These are phyloP conservation scores for Tolypocladium cylindrosporum DNA, from an alignment of 2,329 filamentous ascomycete genomes.

Conservation along the genomic window DNA sequence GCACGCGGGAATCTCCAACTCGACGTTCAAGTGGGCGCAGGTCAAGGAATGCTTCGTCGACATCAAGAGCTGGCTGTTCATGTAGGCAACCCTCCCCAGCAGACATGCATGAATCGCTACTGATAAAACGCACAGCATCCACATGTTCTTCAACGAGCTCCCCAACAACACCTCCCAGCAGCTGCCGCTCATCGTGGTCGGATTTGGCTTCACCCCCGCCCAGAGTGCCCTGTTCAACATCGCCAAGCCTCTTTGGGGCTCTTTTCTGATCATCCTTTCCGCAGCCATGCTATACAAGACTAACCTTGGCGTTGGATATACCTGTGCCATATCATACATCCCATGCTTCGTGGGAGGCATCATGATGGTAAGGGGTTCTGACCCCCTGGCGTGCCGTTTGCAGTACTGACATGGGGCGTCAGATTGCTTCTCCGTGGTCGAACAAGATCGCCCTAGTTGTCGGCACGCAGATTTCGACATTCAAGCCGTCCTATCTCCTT, in stretches of 20 bases:
- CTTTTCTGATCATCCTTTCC: slow-evolving; percentile 10
- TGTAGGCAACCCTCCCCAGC: neutral
- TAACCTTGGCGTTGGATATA: slow-evolving; percentile 12
- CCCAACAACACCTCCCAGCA: slow-evolving; percentile 15
- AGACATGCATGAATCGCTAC: neutral
- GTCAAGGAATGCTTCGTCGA: slow-evolving; percentile 11
- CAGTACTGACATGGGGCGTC: neutral
- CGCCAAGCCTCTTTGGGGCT: slow-evolving; percentile 12
- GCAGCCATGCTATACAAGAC: slow-evolving; percentile 11
- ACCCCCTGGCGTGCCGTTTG: neutral
- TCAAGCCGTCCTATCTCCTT: slow-evolving; percentile 17
- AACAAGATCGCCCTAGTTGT: slow-evolving; percentile 17
- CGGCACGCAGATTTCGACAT: slow-evolving; percentile 17
- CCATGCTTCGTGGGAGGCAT: slow-evolving; percentile 13
- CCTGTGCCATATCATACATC: slow-evolving; percentile 14
- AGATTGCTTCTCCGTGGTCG: slow-evolving; percentile 13
- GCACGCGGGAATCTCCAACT: slow-evolving; percentile 12
- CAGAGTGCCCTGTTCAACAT: slow-evolving; percentile 15
- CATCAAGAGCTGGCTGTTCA: slow-evolving; percentile 12
- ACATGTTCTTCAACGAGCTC: slow-evolving; percentile 17
- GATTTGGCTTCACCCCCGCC: slow-evolving; percentile 13
- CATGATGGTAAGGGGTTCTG: slow-evolving; percentile 7
- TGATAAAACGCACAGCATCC: slow-evolving; percentile 5
- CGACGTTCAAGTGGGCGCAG: slow-evolving; percentile 13
- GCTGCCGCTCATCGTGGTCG: slow-evolving; percentile 13